Evolutionary conservation across 2,329 filamentous ascomycete genomes (phyloP).

Genomic region (Scedosporium minutisporum): DNA sequence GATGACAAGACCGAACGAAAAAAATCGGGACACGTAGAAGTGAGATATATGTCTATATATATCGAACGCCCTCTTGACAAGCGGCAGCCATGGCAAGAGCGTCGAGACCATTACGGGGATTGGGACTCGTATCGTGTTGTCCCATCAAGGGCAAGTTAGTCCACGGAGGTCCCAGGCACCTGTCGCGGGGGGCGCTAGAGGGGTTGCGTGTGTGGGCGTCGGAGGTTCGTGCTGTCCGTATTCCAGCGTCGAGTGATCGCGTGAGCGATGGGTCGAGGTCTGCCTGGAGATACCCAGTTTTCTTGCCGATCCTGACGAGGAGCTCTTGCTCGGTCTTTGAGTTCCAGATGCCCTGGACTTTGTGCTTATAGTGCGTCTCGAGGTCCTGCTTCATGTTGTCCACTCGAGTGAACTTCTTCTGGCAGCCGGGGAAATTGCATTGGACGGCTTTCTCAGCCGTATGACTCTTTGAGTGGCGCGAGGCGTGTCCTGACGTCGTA

Average conservation of each 20-base stretch:
- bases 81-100: conserved; percentile 45
- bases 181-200: conserved; percentile 25
- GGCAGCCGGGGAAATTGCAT: conserved; percentile 58
- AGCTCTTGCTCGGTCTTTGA: conserved; percentile 19
- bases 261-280: conserved; percentile 5
- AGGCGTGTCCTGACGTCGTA: conserved; percentile 77
- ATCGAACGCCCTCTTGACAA: conserved; percentile 33
- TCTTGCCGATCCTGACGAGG: neutral
- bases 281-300: conserved; percentile 16
- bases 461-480: conserved; percentile 76
- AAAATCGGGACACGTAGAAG: too few species aligned
- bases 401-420: conserved; percentile 71
- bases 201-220: conserved; percentile 17
- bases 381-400: conserved; percentile 86
- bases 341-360: conserved; percentile 34
- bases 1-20: too few species aligned
- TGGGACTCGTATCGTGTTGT: conserved; percentile 27
- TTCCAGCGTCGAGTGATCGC: conserved; percentile 20
- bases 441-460: conserved; percentile 69
- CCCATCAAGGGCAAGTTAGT: conserved; percentile 34
- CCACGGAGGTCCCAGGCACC: conserved; percentile 38
- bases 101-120: conserved; percentile 43
- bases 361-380: conserved; percentile 63
- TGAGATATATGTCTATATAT: too few species aligned
- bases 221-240: conserved; percentile 28